A percentile compares a stretch with the other conserved stretches of the same genome.
Evolutionary conservation across 2,329 filamentous ascomycete genomes (phyloP).

Genomic region (Sporothrix brunneoviolacea): DNA sequence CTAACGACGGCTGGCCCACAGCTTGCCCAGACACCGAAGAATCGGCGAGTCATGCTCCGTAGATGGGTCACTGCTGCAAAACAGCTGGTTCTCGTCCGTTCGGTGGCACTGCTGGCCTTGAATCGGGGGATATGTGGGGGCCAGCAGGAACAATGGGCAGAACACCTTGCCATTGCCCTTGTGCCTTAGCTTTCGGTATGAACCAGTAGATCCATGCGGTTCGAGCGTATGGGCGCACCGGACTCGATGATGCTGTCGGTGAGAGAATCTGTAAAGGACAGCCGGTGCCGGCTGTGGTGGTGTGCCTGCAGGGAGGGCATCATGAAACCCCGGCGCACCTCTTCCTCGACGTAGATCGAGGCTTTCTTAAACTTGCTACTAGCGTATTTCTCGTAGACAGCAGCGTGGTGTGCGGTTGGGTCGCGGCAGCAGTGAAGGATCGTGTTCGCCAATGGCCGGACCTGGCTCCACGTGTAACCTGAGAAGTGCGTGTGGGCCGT

Average conservation of each 20-base stretch:
- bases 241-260: background rate
- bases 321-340: conserved; percentile 57
- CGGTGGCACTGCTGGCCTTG: too few relatives aligned
- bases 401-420: conserved; percentile 72
- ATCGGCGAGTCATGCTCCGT: too few relatives aligned
- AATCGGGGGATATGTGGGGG: too few relatives aligned
- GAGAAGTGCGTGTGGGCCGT: conserved; percentile 85
- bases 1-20: too few relatives aligned
- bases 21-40: too few relatives aligned
- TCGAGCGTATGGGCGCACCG: background rate
- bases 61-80: too few relatives aligned
- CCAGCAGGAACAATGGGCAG: too few relatives aligned
- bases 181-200: conserved; percentile 2
- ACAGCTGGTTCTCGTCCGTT: too few relatives aligned
- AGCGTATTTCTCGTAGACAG: conserved; percentile 87
- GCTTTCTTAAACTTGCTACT: conserved; percentile 83
- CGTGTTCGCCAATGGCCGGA: conserved; percentile 68
- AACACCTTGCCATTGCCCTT: background rate
- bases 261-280: conserved; percentile 7
- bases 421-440: conserved; percentile 84
- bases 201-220: background rate
- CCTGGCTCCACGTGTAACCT: conserved; percentile 80
- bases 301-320: conserved; percentile 33
- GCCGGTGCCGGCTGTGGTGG: conserved; percentile 5
- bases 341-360: conserved; percentile 69